Evolutionary conservation across 2,329 filamentous ascomycete species (phyloP), one percentile per base, ranked within the genome.

Genomic region (Xenosphaeropsis pyriputrescens): DNA sequence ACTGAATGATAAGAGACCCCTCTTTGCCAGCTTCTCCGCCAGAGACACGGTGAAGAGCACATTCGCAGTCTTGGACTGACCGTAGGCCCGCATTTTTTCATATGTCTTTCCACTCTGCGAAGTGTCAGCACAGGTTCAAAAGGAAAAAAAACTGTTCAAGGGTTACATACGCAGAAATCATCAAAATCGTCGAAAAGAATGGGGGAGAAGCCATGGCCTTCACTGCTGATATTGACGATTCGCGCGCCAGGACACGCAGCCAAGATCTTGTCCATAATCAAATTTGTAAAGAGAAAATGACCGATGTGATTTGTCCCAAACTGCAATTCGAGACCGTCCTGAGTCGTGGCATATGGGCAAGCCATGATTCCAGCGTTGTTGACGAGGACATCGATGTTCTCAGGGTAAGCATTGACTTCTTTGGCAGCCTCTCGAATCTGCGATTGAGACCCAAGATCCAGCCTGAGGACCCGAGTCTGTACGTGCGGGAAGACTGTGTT

Each of bases 1-100:
- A 30, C 17, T 33, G 18, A 34, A 36, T 12, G 29, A 8, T 5
- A 31, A 15, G 8, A 42, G 16, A 2, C 18, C 22, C 14, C 15
- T 29, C 3, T 29, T 22, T 8, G 32, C 33, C 14, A 41, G 34
- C 17, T 37, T 39, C 29, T 13, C 33, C 2, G 40, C 34, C 5
- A 42, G 29, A 17, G 29, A 31, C 16, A 15, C 17, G 12, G 37
- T 18, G 19, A 38, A 39, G 5, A 41, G 18, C 16, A 64, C 50
- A 38, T 63, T 64, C 33, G 57, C 60, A 7, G 62, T 57, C 47
- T 64, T 65, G 46, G 53, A 55, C 47, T 63, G 59, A 12, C 57
- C 60, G 46, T 65, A 65, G 18, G 57, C 54, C 42, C 52, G 52
- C 57, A 47, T 57, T 43, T 41, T 18, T 4, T 53, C 50, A 18